These are phyloP conservation scores for Umbilicaria muhlenbergii DNA, from an alignment of 495 filamentous ascomycete species.

Conservation along the genomic window DNA sequence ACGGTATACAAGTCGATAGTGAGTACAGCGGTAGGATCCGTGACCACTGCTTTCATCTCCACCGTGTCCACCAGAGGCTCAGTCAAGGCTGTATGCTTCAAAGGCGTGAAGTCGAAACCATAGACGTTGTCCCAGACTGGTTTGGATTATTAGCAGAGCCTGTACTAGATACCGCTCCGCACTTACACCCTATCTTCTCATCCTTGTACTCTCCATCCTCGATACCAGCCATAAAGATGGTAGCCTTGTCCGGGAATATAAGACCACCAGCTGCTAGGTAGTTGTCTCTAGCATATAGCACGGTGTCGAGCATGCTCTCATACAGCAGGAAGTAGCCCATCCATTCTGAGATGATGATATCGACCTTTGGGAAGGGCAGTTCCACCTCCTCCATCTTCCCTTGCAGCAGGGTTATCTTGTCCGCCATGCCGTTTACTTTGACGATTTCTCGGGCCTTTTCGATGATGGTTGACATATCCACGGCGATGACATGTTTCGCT, in stretches of 20 bases:
- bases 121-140: conserved; percentile 96
- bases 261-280: conserved; percentile 76
- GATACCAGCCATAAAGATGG: conserved; percentile 77
- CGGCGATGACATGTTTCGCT: conserved; percentile 85
- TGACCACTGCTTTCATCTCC: conserved; percentile 63
- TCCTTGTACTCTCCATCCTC: conserved; percentile 79
- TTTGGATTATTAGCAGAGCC: neutral
- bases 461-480: conserved; percentile 95
- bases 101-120: conserved; percentile 88
- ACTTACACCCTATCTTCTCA: conserved; percentile 73
- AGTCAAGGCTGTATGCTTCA: conserved; percentile 68
- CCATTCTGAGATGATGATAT: conserved; percentile 99
- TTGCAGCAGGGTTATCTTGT: conserved; percentile 78
- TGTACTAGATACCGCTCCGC: neutral
- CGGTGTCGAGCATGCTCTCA: conserved; percentile 95
- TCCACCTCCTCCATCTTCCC: conserved; percentile 93
- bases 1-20: conserved; percentile 74
- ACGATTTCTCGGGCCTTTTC: conserved; percentile 89
- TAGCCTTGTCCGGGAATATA: conserved; percentile 83
- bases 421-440: conserved; percentile 63
- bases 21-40: conserved; percentile 60
- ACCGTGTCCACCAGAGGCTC: conserved; percentile 75
- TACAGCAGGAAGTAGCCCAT: conserved; percentile 99
- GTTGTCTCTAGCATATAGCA: conserved; percentile 81
- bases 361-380: conserved; percentile 77